Evolutionary conservation across 192 early-diverging fungal species (phyloP), one percentile per base, ranked within the genome.

Genomic region (Backusella morwellensis): DNA sequence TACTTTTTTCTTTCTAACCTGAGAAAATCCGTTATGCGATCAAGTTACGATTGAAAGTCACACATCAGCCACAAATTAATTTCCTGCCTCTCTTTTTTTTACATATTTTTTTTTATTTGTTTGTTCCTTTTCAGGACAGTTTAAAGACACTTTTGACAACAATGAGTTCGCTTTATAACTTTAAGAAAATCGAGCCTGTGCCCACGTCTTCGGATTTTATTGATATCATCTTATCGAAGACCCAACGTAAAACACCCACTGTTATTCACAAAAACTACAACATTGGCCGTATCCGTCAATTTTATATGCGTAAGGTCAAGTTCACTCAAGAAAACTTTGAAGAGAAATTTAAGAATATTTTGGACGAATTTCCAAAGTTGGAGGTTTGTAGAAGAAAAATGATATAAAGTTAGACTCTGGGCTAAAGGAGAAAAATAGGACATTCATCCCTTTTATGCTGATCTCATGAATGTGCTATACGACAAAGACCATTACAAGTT

Each of bases 401-500:
- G 11, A 23, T 0, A 17, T 9, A 26, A 44, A 69, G 19, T 35
- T 14, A 44, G 29, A 35, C 67, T 12, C n/a, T 12, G 32, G 36
- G 38, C 35, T 40, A 21, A 41, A 42, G 17, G 3, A 17, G 5
- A 41, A 70, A 21, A 11, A 34, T 84, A 95, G 93, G 93, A 99
- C 87, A 98, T 99, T 82, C 98, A 99, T 80, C 98, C 98, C 42
- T 99, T 99, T 86, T 99, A 99, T 84, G 90, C 98, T 14, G 98
- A 99, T 83, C 87, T 99, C 79, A 99, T 99, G 97, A 99, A 99
- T 88, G 98, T 99, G 36, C 91, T 99, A 71, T 99, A 99, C 87
- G 98, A 99, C 90, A 95, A 95, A 85, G 98, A 99, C 84, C 98
- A 99, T 88, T 99, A 99, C 88, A 99, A 99, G 86, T 91, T 99